These are phyloP conservation scores for Saccharomycopsis selenospora DNA, from an alignment of 805 yeast species.

Conservation along the genomic window DNA sequence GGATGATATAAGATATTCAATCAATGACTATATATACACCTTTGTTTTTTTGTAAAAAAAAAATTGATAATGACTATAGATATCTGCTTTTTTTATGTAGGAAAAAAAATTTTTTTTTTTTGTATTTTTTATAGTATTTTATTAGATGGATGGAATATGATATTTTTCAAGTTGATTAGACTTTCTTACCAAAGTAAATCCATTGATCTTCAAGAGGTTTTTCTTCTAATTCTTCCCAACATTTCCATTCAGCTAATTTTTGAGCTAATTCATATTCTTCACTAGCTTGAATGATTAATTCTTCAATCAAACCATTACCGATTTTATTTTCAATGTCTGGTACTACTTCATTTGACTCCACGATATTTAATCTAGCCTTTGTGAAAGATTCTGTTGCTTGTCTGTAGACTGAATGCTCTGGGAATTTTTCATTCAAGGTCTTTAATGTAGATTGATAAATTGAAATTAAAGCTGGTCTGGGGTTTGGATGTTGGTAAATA, in stretches of 20 bases:
- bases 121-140: no score
- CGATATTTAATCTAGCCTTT: conserved; percentile 57
- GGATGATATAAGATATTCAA: no score
- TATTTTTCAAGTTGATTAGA: conserved; percentile 30
- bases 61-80: no score
- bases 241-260: conserved; percentile 60
- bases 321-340: conserved; percentile 65
- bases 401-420: conserved; percentile 66
- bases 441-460: conserved; percentile 64
- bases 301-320: conserved; percentile 82
- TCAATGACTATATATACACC: no score
- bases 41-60: no score
- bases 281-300: conserved; percentile 71
- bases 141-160: neutral
- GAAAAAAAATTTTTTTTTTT: no score
- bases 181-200: conserved; percentile 68
- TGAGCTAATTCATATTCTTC: conserved; percentile 67
- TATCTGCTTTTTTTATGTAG: no score
- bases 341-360: conserved; percentile 51
- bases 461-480: conserved; percentile 68
- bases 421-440: conserved; percentile 53
- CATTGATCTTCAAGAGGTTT: conserved; percentile 77
- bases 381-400: conserved; percentile 69
- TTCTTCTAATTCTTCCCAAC: conserved; percentile 77
- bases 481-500: conserved; percentile 70